Evolutionary conservation across 73 alveolate species (phyloP).

Genomic region (Paramecium caudatum): DNA sequence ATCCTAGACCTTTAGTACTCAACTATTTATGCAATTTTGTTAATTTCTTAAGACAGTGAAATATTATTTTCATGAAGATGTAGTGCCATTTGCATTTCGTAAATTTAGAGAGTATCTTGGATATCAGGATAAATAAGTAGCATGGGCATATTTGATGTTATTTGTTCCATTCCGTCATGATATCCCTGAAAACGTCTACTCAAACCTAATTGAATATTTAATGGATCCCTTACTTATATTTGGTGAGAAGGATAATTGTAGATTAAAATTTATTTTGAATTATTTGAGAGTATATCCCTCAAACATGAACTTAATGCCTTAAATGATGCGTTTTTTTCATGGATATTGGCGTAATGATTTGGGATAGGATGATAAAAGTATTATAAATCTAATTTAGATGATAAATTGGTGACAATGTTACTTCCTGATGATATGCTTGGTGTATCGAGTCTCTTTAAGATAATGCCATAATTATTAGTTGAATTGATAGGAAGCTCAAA

Average conservation of each 20-base stretch:
- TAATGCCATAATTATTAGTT: constrained; percentile 56
- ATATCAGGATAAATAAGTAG: constrained; percentile 31
- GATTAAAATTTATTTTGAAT: constrained; percentile 40
- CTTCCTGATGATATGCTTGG: constrained; percentile 64
- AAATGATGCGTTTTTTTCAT: constrained; percentile 59
- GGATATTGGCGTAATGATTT: constrained; percentile 62
- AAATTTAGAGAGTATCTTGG: constrained; percentile 52
- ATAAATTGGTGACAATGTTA: constrained; percentile 47
- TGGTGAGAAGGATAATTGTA: constrained; percentile 66
- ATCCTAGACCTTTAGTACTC: constrained; percentile 49
- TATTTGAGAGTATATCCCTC: constrained; percentile 43
- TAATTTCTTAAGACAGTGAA: constrained; percentile 49
- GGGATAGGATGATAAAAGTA: constrained; percentile 62
- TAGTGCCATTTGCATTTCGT: constrained; percentile 35
- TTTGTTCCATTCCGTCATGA: constrained; percentile 53
- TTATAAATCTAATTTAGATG: not conserved
- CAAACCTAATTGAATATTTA: not conserved
- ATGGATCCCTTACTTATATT: constrained; percentile 52
- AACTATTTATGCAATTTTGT: constrained; percentile 64
- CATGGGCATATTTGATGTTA: constrained; percentile 65
- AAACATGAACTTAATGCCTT: constrained; percentile 25
- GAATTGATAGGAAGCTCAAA: constrained; percentile 52
- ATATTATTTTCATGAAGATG: constrained; percentile 48
- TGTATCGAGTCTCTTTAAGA: constrained; percentile 43
- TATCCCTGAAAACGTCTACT: not conserved